phyloP scores from a whole-genome alignment of 345 rosid genomes.

The Citrus inodora region DNA sequence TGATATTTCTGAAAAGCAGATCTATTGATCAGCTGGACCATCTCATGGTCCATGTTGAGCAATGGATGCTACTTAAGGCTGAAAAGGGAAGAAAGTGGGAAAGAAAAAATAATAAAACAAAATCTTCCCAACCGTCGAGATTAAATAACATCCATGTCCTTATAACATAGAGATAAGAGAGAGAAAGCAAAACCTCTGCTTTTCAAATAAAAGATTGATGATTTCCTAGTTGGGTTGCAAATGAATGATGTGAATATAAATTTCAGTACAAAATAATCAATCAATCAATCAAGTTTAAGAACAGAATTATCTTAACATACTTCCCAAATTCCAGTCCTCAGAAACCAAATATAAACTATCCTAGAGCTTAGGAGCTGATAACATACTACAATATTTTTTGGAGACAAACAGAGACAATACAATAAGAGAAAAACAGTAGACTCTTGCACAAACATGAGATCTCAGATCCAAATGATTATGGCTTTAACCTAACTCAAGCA shows the following conservation, averaged over 20 bases:
- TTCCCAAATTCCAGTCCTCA: conserved; percentile 8
- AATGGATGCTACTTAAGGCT: background rate
- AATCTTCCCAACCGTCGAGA: background rate
- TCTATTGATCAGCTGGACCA: background rate
- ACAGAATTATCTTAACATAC: conserved; percentile 15
- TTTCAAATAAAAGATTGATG: background rate
- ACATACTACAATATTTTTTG: conserved; percentile 2
- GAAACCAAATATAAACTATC: conserved; percentile 15
- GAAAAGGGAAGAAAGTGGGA: no score
- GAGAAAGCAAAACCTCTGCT: background rate
- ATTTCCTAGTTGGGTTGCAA: background rate
- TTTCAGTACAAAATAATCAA: conserved; percentile 7
- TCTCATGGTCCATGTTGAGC: background rate
- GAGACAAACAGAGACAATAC: background rate
- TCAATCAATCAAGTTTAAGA: conserved; percentile 9
- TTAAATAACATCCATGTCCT: background rate
- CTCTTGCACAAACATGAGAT: background rate
- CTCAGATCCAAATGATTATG: conserved; percentile 1
- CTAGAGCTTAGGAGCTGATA: conserved; percentile 19
- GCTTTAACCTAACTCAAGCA: background rate
- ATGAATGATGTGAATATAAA: background rate
- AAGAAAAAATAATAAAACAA: background rate
- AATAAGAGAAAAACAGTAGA: background rate
- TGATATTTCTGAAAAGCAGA: background rate
- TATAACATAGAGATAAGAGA: background rate